Percentiles rank a stretch among this genome's conserved stretches.
These are phyloP conservation scores for Colletotrichum tropicale DNA, from an alignment of 2,329 filamentous ascomycete species.

Conservation along the genomic window DNA sequence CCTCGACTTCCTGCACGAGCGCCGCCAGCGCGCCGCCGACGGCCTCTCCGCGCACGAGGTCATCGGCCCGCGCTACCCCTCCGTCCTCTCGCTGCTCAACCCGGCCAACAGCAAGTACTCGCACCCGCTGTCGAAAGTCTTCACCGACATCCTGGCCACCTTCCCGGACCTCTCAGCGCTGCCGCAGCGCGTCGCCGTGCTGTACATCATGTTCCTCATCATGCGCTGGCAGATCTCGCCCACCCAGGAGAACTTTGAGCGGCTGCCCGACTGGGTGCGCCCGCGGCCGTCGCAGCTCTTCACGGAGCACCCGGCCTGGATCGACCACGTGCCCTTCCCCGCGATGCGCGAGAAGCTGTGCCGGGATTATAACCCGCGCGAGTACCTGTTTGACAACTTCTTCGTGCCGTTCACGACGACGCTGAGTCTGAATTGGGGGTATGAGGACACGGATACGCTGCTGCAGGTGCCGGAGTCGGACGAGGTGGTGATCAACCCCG, in stretches of 20 bases:
- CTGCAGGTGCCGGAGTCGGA: constrained; percentile 61
- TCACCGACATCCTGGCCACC: constrained; percentile 84
- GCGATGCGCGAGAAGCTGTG: constrained; percentile 73
- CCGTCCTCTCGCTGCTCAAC: constrained; percentile 79
- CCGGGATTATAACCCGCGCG: constrained; percentile 46
- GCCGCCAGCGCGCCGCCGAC: constrained; percentile 67
- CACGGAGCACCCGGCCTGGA: constrained; percentile 77
- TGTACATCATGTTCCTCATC: constrained; percentile 86
- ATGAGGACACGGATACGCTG: constrained; percentile 74
- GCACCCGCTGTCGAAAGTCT: constrained; percentile 82
- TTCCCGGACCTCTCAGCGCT: constrained; percentile 81
- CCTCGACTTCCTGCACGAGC: constrained; percentile 76
- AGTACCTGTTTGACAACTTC: constrained; percentile 78
- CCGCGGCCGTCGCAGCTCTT: constrained; percentile 71
- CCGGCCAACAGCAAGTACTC: constrained; percentile 65
- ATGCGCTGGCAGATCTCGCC: constrained; percentile 88
- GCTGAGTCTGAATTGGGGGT: constrained; percentile 83
- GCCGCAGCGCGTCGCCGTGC: constrained; percentile 80
- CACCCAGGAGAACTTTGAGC: constrained; percentile 78
- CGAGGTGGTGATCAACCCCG: constrained; percentile 81
- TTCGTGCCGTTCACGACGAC: constrained; percentile 83
- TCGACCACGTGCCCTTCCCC: constrained; percentile 83
- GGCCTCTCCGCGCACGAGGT: constrained; percentile 69
- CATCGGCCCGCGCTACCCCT: constrained; percentile 79
- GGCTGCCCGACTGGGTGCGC: constrained; percentile 74